Evolutionary conservation across 1,139 yeast genomes (phyloP).

Genomic region (Diutina sp.): DNA sequence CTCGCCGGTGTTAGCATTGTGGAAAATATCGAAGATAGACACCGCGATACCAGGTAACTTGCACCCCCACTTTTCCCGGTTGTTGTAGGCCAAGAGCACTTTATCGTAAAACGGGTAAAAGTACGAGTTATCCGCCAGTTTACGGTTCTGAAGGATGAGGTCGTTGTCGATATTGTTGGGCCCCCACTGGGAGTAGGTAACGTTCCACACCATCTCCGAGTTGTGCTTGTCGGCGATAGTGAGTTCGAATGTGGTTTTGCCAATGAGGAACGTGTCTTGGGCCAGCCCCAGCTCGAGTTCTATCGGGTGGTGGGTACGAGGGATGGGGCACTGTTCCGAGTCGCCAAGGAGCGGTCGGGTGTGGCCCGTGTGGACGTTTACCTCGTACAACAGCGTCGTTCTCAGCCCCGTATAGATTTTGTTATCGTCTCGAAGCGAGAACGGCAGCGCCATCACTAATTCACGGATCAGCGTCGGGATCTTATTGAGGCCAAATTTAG

Average conservation of each 20-base stretch:
- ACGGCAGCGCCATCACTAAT: constrained; percentile 74
- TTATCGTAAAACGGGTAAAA: constrained; percentile 79
- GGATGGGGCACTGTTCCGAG: neutral
- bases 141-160: constrained; percentile 36
- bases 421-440: constrained; percentile 68
- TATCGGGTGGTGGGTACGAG: constrained; percentile 1
- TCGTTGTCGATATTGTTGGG: constrained; percentile 79
- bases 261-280: constrained; percentile 26
- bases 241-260: constrained; percentile 36
- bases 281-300: constrained; percentile 1
- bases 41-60: constrained; percentile 56
- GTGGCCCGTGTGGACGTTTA: constrained; percentile 68
- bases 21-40: constrained; percentile 59
- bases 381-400: constrained; percentile 61
- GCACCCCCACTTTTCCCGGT: constrained; percentile 60
- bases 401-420: constrained; percentile 83
- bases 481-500: constrained; percentile 61
- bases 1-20: constrained; percentile 15
- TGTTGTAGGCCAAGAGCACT: constrained; percentile 54
- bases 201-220: constrained; percentile 67
- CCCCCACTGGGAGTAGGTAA: constrained; percentile 84
- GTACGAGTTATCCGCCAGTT: constrained; percentile 57
- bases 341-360: constrained; percentile 13
- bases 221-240: constrained; percentile 39
- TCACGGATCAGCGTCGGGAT: constrained; percentile 75